These are phyloP conservation scores for Xerocomus spinulosus DNA, from an alignment of 768 basidiomycete species.

Conservation along the genomic window DNA sequence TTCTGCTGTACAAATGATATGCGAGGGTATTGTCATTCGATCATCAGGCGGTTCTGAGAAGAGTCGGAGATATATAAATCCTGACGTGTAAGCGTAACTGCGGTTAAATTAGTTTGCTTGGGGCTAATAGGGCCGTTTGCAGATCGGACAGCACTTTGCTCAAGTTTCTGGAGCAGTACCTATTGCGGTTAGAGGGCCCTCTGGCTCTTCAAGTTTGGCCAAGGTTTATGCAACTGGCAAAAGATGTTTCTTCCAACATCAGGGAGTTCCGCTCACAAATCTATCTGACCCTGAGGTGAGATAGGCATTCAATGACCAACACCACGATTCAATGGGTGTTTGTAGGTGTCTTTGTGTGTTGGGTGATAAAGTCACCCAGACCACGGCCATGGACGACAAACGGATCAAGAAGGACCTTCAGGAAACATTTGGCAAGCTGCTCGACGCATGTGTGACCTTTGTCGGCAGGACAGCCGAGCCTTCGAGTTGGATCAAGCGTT, in stretches of 20 bases:
- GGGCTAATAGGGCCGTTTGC: slow-evolving; percentile 4
- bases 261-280: slow-evolving; percentile 68
- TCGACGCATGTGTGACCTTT: slow-evolving; percentile 73
- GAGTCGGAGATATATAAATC: slow-evolving; percentile 56
- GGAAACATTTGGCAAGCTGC: slow-evolving; percentile 82
- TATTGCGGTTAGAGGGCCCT: slow-evolving; percentile 80
- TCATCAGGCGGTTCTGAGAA: slow-evolving; percentile 53
- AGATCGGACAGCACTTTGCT: slow-evolving; percentile 74
- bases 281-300: slow-evolving; percentile 70
- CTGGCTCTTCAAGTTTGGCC: slow-evolving; percentile 91
- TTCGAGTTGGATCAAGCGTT: slow-evolving; percentile 74
- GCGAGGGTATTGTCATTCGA: slow-evolving; percentile 72
- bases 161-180: slow-evolving; percentile 84
- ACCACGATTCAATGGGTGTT: slow-evolving; percentile 6
- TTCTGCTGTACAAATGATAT: slow-evolving; percentile 81
- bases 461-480: slow-evolving; percentile 71
- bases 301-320: neutral
- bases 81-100: slow-evolving; percentile 55
- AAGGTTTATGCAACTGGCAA: slow-evolving; percentile 69
- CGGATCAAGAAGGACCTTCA: slow-evolving; percentile 86
- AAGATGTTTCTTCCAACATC: slow-evolving; percentile 64
- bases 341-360: slow-evolving; percentile 70
- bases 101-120: neutral
- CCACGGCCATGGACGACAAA: slow-evolving; percentile 86
- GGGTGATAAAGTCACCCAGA: slow-evolving; percentile 82